These are phyloP conservation scores for Epithele typhae DNA, from an alignment of 768 basidiomycete genomes.

Conservation along the genomic window DNA sequence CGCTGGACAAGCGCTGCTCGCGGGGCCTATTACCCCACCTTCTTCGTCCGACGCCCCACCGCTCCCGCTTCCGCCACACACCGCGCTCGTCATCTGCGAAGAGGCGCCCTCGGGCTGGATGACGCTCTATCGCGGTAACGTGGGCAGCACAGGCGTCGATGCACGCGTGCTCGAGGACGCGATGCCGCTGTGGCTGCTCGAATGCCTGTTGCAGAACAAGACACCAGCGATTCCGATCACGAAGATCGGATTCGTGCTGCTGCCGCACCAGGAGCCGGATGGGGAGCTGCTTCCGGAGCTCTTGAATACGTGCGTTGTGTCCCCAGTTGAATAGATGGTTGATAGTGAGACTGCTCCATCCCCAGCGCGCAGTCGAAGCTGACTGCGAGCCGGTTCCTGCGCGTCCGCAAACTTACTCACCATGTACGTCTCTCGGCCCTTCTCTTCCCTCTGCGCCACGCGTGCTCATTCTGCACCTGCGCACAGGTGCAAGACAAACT, in stretches of 20 bases:
- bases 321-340: not conserved
- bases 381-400: slow-evolving; percentile 81
- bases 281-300: slow-evolving; percentile 71
- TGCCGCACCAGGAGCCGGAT: slow-evolving; percentile 66
- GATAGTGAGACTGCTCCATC: not conserved
- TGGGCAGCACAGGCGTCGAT: slow-evolving; percentile 53
- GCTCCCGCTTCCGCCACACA: slow-evolving; percentile 51
- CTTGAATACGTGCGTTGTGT: slow-evolving; percentile 69
- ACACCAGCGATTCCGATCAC: slow-evolving; percentile 44
- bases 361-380: slow-evolving; percentile 73
- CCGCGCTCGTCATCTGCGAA: slow-evolving; percentile 75
- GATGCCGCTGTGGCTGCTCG: slow-evolving; percentile 86
- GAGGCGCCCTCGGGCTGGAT: slow-evolving; percentile 73
- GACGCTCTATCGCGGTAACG: slow-evolving; percentile 71
- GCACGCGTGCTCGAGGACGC: slow-evolving; percentile 58
- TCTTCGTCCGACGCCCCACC: slow-evolving; percentile 68
- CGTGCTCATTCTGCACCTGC: not conserved
- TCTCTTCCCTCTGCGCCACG: not conserved
- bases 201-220: slow-evolving; percentile 75
- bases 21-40: slow-evolving; percentile 61
- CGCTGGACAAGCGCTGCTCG: slow-evolving; percentile 49
- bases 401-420: slow-evolving; percentile 76
- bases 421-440: slow-evolving; percentile 53
- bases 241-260: slow-evolving; percentile 87
- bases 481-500: slow-evolving; percentile 79